phyloP scores from a whole-genome alignment of 495 filamentous ascomycete genomes.

The Cetradonia linearis region DNA sequence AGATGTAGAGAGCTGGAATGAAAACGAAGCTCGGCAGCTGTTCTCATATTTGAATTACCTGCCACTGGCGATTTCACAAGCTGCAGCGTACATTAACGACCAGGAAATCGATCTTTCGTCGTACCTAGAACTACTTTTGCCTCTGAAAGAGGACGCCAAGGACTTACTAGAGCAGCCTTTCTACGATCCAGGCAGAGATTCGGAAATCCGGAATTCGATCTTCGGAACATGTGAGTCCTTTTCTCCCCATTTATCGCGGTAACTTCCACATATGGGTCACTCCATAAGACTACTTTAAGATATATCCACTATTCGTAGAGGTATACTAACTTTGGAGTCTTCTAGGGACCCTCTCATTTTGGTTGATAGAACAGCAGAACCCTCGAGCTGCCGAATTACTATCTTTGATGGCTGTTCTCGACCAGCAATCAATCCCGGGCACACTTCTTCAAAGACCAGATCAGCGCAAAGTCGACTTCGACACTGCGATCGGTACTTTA shows the following conservation, averaged over 20 bases:
- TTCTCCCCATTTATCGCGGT: no score
- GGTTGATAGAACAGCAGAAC: slow-evolving; percentile 32
- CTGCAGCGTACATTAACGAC: slow-evolving; percentile 19
- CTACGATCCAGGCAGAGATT: slow-evolving; percentile 25
- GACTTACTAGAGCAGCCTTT: slow-evolving; percentile 7
- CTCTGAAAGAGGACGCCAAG: background rate
- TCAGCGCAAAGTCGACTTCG: slow-evolving; percentile 25
- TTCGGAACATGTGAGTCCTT: slow-evolving; percentile 29
- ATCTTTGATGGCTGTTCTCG: slow-evolving; percentile 36
- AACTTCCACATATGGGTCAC: no score
- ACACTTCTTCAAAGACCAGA: slow-evolving; percentile 27
- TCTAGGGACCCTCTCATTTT: slow-evolving; percentile 33
- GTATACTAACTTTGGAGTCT: no score
- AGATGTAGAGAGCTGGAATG: background rate
- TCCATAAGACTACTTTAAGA: no score
- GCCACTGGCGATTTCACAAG: slow-evolving; percentile 24
- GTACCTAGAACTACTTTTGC: slow-evolving; percentile 14
- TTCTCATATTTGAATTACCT: slow-evolving; percentile 16
- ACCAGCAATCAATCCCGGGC: slow-evolving; percentile 35
- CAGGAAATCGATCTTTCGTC: slow-evolving; percentile 8
- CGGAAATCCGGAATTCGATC: slow-evolving; percentile 26
- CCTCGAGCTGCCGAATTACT: slow-evolving; percentile 35
- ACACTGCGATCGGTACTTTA: slow-evolving; percentile 32
- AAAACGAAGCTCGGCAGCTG: background rate
- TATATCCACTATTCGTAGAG: no score